Evolutionary conservation across 2,329 filamentous ascomycete genomes (phyloP).

Genomic region (Xylaria sp.): DNA sequence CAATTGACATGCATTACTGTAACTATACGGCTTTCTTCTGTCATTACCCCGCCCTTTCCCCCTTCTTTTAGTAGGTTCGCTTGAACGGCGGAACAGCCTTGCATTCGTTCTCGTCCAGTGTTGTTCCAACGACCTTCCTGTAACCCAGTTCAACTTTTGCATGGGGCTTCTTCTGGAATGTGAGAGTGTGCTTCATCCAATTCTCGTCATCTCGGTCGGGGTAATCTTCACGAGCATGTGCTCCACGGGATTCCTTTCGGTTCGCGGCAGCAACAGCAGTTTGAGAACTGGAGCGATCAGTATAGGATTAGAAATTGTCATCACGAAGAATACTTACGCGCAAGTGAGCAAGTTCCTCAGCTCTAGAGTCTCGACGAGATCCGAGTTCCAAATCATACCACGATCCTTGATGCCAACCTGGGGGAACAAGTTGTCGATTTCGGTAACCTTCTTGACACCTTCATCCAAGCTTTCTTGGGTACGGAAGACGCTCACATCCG

Average conservation of each 20-base stretch:
- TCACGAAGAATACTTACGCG: slow-evolving; percentile 72
- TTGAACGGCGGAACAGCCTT: slow-evolving; percentile 97
- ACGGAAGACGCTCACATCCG: slow-evolving; percentile 95
- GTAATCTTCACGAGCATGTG: slow-evolving; percentile 96
- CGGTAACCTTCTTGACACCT: slow-evolving; percentile 87
- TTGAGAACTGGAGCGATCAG: slow-evolving; percentile 71
- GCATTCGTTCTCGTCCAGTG: slow-evolving; percentile 95
- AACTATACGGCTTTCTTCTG: slow-evolving; percentile 22
- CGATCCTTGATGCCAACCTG: slow-evolving; percentile 96
- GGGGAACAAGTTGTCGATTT: slow-evolving; percentile 82
- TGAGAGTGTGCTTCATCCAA: slow-evolving; percentile 99
- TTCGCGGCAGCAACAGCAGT: slow-evolving; percentile 90
- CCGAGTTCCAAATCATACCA: slow-evolving; percentile 99
- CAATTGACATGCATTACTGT: slow-evolving; percentile 37
- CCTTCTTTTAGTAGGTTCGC: slow-evolving; percentile 77
- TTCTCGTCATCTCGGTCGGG: slow-evolving; percentile 94
- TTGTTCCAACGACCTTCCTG: slow-evolving; percentile 82
- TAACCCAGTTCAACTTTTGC: slow-evolving; percentile 88
- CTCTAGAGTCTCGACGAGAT: slow-evolving; percentile 95
- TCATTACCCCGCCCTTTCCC: slow-evolving; percentile 22
- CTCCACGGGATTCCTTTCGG: slow-evolving; percentile 96
- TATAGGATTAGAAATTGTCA: not conserved
- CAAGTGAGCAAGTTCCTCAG: slow-evolving; percentile 95
- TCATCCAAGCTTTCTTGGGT: slow-evolving; percentile 94
- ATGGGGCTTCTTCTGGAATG: slow-evolving; percentile 93